Evolutionary conservation across 2,329 filamentous ascomycete species (phyloP).

Genomic region (Talaromyces sp.): DNA sequence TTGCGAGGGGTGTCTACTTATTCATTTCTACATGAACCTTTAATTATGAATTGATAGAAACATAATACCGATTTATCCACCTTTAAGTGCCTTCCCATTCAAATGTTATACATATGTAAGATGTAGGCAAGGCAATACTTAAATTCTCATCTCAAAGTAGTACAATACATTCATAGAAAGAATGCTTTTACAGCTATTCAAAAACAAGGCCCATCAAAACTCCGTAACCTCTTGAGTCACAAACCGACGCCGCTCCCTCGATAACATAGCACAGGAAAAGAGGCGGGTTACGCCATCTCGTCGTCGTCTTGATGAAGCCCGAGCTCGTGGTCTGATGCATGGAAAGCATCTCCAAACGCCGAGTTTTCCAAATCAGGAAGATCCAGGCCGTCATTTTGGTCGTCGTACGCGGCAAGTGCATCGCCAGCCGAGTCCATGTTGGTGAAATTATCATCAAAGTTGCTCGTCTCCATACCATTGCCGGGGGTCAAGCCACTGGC

Average conservation of each 20-base stretch:
- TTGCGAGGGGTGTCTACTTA: too few relatives aligned
- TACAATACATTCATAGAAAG: neutral
- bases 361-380: conserved; percentile 68
- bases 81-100: too few relatives aligned
- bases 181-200: neutral
- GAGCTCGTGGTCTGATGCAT: conserved; percentile 48
- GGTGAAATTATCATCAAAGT: conserved; percentile 42
- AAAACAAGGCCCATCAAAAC: neutral
- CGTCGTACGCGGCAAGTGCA: conserved; percentile 63
- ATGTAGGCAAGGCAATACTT: neutral
- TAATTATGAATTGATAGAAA: too few relatives aligned
- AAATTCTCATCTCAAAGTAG: neutral
- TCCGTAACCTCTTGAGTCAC: neutral
- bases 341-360: conserved; percentile 79
- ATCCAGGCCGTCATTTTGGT: conserved; percentile 49
- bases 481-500: conserved; percentile 17
- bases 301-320: conserved; percentile 36
- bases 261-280: neutral
- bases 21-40: too few relatives aligned
- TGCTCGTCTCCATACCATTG: conserved; percentile 29
- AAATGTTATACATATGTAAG: too few relatives aligned
- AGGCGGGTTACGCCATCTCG: conserved; percentile 28
- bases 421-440: conserved; percentile 63
- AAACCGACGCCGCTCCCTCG: neutral
- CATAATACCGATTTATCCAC: too few relatives aligned